Conservation (phyloP, 345 rosid species). For the thale cress (Arabidopsis thaliana) region TAIR10.1 NC_003075.7:1265501-1266000, state of each 20-base stretch:
- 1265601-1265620: no score
- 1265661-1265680: background rate
- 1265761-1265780: constrained; percentile 1
- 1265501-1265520: no score
- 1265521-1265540: no score
- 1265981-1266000: constrained; percentile 95
- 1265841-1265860: background rate
- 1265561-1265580: no score
- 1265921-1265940: constrained; percentile 95
- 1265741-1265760: constrained; percentile 9
- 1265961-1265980: constrained; percentile 91
- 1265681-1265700: background rate
- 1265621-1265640: no score
- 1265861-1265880: constrained; percentile 10
- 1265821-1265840: background rate
- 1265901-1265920: constrained; percentile 99
- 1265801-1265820: constrained; percentile 2
- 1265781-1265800: constrained; percentile 8
- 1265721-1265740: background rate
- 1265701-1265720: background rate
- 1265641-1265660: no score
- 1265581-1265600: no score
- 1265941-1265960: constrained; percentile 93
- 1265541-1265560: no score
- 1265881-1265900: constrained; percentile 36